Conservation (phyloP, 2,329 filamentous ascomycete genomes). For the Aureobasidium sp. region DNA sequence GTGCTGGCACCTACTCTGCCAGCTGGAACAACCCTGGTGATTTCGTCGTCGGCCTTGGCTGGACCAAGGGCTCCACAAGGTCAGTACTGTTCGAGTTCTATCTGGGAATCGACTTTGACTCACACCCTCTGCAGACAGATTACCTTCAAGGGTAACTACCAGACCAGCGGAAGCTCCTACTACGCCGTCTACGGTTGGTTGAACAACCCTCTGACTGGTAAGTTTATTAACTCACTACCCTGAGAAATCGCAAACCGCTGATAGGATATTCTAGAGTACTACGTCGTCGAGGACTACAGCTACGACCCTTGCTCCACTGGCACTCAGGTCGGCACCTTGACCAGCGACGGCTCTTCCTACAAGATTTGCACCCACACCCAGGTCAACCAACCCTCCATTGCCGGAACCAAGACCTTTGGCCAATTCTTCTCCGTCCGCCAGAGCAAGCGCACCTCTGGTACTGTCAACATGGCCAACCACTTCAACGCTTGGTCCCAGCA, state of each 20-base stretch:
- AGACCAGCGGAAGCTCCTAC: constrained; percentile 45
- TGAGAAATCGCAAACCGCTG: no score
- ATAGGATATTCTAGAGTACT: constrained; percentile 43
- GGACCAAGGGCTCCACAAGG: constrained; percentile 15
- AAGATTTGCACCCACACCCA: constrained; percentile 45
- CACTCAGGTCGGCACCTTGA: constrained; percentile 45
- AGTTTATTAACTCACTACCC: background rate
- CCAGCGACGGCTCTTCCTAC: constrained; percentile 48
- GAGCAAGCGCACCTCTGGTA: constrained; percentile 45
- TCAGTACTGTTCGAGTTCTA: background rate
- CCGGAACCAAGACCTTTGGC: constrained; percentile 48
- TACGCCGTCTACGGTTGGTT: constrained; percentile 54
- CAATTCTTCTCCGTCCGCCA: constrained; percentile 50
- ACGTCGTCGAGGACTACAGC: constrained; percentile 48
- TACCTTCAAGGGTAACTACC: constrained; percentile 44
- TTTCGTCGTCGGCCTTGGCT: constrained; percentile 23
- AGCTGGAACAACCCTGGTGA: constrained; percentile 21
- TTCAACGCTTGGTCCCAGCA: constrained; percentile 48
- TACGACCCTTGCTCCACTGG: constrained; percentile 38
- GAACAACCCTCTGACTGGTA: constrained; percentile 37
- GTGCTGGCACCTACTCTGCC: constrained; percentile 21
- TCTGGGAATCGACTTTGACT: background rate
- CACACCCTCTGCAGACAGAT: constrained; percentile 35
- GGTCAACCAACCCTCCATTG: constrained; percentile 41
- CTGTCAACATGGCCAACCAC: constrained; percentile 44